phyloP scores from a whole-genome alignment of 2,329 filamentous ascomycete genomes.

The Alternaria viburni region DNA sequence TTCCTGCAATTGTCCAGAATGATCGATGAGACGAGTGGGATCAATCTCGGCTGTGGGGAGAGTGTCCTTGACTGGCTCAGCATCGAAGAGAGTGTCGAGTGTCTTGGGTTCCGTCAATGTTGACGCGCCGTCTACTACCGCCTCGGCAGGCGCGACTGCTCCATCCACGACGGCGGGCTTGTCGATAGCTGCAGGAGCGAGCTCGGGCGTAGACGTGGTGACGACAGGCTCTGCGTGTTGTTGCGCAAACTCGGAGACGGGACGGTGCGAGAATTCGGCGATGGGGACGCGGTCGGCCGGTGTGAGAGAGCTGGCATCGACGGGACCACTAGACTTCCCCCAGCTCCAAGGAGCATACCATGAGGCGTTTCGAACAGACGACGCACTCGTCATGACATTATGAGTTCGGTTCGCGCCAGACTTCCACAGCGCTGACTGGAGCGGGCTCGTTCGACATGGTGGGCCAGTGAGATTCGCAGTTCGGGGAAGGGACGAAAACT shows the following conservation, averaged over 20 bases:
- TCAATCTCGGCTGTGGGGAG: conserved; percentile 29
- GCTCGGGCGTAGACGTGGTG: conserved; percentile 41
- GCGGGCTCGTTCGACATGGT: conserved; percentile 32
- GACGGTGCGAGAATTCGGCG: conserved; percentile 28
- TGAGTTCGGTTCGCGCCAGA: conserved; percentile 24
- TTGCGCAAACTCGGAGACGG: conserved; percentile 12
- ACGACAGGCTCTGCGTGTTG: conserved; percentile 27
- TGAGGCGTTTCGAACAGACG: conserved; percentile 38
- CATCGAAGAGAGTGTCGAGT: conserved; percentile 30
- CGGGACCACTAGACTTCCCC: conserved; percentile 35
- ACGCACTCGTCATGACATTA: conserved; percentile 27
- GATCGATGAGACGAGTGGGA: conserved; percentile 69
- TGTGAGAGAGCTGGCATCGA: conserved; percentile 19
- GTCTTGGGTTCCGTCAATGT: conserved; percentile 16
- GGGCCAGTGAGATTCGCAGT: conserved; percentile 24
- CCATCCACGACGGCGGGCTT: conserved; percentile 32
- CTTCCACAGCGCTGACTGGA: conserved; percentile 37
- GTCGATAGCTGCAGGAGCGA: conserved; percentile 47
- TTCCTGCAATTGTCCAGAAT: conserved; percentile 80
- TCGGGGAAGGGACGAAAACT: conserved; percentile 45
- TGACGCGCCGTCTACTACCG: conserved; percentile 12
- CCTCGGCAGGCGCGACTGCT: conserved; percentile 21
- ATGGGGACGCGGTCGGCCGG: conserved; percentile 22
- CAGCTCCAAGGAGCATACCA: conserved; percentile 48
- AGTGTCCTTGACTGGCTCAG: conserved; percentile 17